Evolutionary conservation across 2,329 filamentous ascomycete species (phyloP).

Genomic region (Xylaria sp.): DNA sequence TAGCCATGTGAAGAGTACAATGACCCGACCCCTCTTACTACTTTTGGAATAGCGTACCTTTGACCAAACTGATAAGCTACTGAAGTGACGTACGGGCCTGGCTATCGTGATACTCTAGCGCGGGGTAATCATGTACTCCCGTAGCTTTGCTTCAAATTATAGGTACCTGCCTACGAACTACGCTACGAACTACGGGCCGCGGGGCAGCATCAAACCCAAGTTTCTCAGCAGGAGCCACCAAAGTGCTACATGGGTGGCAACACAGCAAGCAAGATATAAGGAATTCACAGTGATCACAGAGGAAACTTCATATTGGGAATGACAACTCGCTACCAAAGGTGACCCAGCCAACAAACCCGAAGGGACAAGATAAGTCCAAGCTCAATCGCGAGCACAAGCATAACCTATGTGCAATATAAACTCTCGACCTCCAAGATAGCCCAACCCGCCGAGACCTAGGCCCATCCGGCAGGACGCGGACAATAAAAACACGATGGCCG

Average conservation of each 20-base stretch:
- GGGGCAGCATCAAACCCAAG: not conserved
- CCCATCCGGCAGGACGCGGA: not conserved
- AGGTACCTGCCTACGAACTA: not conserved
- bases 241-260: not conserved
- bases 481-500: constrained; percentile 55
- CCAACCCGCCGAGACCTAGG: constrained; percentile 18
- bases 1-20: not conserved
- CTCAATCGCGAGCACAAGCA: not conserved
- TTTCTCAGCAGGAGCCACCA: not conserved
- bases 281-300: not conserved
- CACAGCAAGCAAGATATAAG: not conserved
- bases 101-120: constrained; percentile 22
- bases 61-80: constrained; percentile 23
- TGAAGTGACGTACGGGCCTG: constrained; percentile 26
- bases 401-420: not conserved
- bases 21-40: constrained; percentile 35
- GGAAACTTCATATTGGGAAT: not conserved
- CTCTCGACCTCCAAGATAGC: constrained; percentile 2
- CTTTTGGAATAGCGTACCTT: constrained; percentile 28
- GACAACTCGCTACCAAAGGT: not conserved
- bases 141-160: no score
- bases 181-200: constrained; percentile 6
- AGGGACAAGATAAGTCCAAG: not conserved
- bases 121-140: constrained; percentile 19
- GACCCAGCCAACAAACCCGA: not conserved